Evolutionary conservation across 768 basidiomycete species (phyloP).

Genomic region (Pleurotus djamor): DNA sequence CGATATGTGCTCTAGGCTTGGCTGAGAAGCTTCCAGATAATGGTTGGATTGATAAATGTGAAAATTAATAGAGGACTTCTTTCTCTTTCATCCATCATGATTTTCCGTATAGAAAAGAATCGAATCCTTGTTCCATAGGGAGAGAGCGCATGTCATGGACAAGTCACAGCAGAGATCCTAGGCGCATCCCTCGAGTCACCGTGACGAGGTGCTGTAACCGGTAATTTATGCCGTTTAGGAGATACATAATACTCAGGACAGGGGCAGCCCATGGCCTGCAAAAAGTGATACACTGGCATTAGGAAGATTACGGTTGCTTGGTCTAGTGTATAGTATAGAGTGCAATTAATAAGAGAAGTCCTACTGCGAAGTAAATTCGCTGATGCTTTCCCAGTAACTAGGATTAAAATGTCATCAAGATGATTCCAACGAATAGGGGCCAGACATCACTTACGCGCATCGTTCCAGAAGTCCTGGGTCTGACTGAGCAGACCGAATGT

Average conservation of each 20-base stretch:
- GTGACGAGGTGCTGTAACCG: too few species aligned
- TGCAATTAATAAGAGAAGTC: too few species aligned
- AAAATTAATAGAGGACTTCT: background rate
- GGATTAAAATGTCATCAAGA: background rate
- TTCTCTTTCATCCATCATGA: too few species aligned
- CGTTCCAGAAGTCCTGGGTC: background rate
- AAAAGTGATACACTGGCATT: too few species aligned
- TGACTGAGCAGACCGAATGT: background rate
- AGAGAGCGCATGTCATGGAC: too few species aligned
- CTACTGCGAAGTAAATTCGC: background rate
- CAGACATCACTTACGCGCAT: background rate
- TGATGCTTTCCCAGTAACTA: background rate
- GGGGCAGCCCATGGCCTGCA: too few species aligned
- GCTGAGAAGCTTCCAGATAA: constrained; percentile 32
- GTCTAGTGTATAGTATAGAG: background rate
- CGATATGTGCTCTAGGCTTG: constrained; percentile 26
- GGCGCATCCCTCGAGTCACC: too few species aligned
- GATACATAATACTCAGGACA: too few species aligned
- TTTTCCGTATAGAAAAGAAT: too few species aligned
- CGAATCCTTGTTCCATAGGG: too few species aligned
- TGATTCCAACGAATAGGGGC: background rate
- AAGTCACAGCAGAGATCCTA: too few species aligned
- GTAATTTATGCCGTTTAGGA: too few species aligned
- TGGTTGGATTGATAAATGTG: constrained; percentile 26
- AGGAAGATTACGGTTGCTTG: background rate